These are phyloP conservation scores for Talaromyces sp. DNA, from an alignment of 2,329 filamentous ascomycete genomes.

Conservation along the genomic window DNA sequence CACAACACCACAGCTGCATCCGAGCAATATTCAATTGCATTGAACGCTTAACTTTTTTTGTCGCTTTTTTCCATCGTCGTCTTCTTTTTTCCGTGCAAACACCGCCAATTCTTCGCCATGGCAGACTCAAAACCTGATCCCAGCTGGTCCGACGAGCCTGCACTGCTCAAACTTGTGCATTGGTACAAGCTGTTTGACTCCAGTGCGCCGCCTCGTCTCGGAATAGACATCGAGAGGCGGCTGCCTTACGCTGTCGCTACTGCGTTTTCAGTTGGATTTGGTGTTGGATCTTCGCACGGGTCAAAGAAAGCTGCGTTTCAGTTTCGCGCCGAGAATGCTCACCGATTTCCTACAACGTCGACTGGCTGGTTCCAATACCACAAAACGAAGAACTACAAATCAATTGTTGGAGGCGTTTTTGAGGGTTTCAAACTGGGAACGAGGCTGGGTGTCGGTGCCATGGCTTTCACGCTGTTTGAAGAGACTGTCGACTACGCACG, in stretches of 20 bases:
- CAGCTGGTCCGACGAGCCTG: slow-evolving; percentile 13
- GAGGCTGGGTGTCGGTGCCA: slow-evolving; percentile 65
- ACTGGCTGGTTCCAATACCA: slow-evolving; percentile 98
- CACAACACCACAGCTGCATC: not conserved
- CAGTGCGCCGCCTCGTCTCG: slow-evolving; percentile 42
- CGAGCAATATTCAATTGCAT: not conserved
- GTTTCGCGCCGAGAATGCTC: slow-evolving; percentile 93
- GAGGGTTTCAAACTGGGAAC: slow-evolving; percentile 72
- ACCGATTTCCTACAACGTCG: slow-evolving; percentile 76
- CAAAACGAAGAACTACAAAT: slow-evolving; percentile 93
- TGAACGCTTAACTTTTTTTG: not conserved
- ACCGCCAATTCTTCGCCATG: not conserved
- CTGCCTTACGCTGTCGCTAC: slow-evolving; percentile 59
- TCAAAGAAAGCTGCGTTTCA: slow-evolving; percentile 68
- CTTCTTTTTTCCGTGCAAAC: not conserved
- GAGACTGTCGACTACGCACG: slow-evolving; percentile 69
- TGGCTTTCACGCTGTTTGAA: slow-evolving; percentile 74
- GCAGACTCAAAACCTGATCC: slow-evolving; percentile 8
- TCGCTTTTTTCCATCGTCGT: not conserved
- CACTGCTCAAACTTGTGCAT: slow-evolving; percentile 23
- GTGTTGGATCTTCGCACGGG: slow-evolving; percentile 66
- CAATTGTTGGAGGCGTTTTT: slow-evolving; percentile 67
- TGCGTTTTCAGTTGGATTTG: slow-evolving; percentile 63
- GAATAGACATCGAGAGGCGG: slow-evolving; percentile 59
- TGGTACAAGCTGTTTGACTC: slow-evolving; percentile 35